These are phyloP conservation scores for Polytrichum commune DNA, from an alignment of 225 moss, liverwort and hornwort genomes.

Conservation along the genomic window DNA sequence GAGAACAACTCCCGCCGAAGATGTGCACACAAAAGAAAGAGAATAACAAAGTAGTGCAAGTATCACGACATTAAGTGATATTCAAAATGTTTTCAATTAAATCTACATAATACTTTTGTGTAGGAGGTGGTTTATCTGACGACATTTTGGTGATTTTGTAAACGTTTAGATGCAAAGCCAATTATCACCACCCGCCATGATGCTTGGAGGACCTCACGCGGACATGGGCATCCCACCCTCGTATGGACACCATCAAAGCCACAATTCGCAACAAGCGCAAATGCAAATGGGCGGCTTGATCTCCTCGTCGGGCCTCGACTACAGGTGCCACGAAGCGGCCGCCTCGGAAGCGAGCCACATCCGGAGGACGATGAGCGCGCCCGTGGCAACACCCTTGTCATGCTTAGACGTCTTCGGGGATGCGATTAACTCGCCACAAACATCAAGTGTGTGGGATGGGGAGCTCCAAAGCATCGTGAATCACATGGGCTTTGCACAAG, in stretches of 20 bases:
- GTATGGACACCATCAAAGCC: constrained; percentile 6
- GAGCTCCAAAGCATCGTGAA: constrained; percentile 23
- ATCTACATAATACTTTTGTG: too few species aligned
- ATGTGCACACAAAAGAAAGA: too few species aligned
- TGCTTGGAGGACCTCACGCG: background rate
- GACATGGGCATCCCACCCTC: background rate
- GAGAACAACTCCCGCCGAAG: too few species aligned
- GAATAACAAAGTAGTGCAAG: too few species aligned
- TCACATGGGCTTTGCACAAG: constrained; percentile 16
- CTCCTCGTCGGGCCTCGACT: background rate
- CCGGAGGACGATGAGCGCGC: constrained; percentile 13
- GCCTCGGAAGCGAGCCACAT: constrained; percentile 1
- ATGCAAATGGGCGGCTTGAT: constrained; percentile 1
- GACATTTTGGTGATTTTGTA: background rate
- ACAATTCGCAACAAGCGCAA: constrained; percentile 7
- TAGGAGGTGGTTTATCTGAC: background rate
- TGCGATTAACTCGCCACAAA: background rate
- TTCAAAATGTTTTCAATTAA: too few species aligned
- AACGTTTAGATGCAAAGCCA: constrained; percentile 6
- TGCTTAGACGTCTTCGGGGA: constrained; percentile 8
- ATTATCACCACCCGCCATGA: constrained; percentile 8
- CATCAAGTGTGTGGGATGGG: constrained; percentile 17
- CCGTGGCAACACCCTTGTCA: constrained; percentile 1
- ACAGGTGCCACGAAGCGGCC: background rate
- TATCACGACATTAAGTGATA: too few species aligned